These are phyloP conservation scores for Zea mays DNA, from an alignment of 176 grass and related monocot genomes.

Conservation along the genomic window DNA sequence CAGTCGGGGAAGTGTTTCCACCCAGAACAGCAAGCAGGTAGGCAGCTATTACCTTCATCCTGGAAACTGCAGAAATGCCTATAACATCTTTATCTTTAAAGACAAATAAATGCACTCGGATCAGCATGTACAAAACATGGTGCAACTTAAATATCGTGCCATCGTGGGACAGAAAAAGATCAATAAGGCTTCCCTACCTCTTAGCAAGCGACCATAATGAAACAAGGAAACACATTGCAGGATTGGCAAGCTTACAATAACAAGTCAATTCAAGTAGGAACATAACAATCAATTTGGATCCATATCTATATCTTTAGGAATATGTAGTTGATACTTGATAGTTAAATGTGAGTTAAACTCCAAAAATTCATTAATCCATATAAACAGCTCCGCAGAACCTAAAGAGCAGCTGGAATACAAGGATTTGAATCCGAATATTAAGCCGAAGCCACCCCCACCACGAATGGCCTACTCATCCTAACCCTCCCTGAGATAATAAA, in stretches of 20 bases:
- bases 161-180: not conserved
- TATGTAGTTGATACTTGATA: not conserved
- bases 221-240: not conserved
- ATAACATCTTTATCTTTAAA: not conserved
- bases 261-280: not conserved
- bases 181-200: not conserved
- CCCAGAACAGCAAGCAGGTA: constrained; percentile 62
- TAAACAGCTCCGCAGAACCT: not conserved
- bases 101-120: not conserved
- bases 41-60: constrained; percentile 72
- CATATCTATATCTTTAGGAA: too few relatives aligned
- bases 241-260: not conserved
- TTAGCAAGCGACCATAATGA: not conserved
- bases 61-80: constrained; percentile 19
- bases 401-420: not conserved
- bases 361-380: not conserved
- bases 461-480: not conserved
- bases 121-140: not conserved
- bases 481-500: not conserved
- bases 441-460: not conserved
- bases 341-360: not conserved
- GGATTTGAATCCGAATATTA: not conserved
- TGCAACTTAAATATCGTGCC: not conserved
- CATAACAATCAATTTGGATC: not conserved
- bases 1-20: constrained; percentile 58